Base-by-base conservation (phyloP, 129 eudicot species). In the Chrysanthemum makinoi region DNA sequence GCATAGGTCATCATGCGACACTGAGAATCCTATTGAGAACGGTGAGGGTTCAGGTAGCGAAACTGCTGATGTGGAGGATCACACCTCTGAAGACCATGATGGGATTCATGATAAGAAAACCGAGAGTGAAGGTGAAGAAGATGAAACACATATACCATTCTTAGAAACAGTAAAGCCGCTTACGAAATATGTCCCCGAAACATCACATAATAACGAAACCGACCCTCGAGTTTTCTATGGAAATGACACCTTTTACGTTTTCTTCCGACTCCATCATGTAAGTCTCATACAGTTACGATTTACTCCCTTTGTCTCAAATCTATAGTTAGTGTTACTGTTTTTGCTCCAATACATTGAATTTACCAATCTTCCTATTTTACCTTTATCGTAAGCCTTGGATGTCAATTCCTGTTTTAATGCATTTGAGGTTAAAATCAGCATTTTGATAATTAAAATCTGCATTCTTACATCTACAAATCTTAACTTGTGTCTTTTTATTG, bases 231-330 rank as follows among this genome's bases (percentile, higher is more conserved):
- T 94, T 9, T 89, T 94, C 75, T 94, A 94, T 80, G 98, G 93
- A 70, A 89, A 77, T 75, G 97, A 94, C 67, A 74, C 90, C 55
- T 87, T 87, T 73, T 94, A 94, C 79, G 85, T 94, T 69, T 90
- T 94, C 74, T 85, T 89, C 76, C 80, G 98, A 81, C 93, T 94
- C 77, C 98, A 94, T 83, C 93, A 87, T 78, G 98, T 94, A 79
- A 72, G 84, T 24, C 48, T 73, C 62, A 55, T 10, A 5, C 16
- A 64, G 43, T 73, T 69, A 48, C 71, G 12, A 77, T 56, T 35
- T 47, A 49, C 35, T 30, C 35, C 35, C 35, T 30, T 5, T 30
- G 35, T 30, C 35, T 30, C 35, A 26, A 26, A 26, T 26, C 28
- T 26, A 26, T 26, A 30, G 35, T 30, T 2, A 30, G 6, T 30